A percentile compares a stretch with the other conserved stretches of the same genome.
Evolutionary conservation across 2,329 filamentous ascomycete species (phyloP).

Genomic region (Phyllosticta ampelicida): DNA sequence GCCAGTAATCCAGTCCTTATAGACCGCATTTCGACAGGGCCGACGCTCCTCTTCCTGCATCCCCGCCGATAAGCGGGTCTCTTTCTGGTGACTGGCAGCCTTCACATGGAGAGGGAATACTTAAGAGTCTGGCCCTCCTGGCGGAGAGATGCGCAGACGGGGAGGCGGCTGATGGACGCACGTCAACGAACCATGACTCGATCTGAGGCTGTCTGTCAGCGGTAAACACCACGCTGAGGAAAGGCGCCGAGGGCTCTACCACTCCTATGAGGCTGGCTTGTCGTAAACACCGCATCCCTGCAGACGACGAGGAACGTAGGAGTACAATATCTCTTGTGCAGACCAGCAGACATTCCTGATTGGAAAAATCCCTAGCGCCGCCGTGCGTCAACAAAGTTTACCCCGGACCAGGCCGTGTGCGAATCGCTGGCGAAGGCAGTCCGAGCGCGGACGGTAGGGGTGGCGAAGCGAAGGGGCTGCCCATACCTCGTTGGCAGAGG

Average conservation of each 20-base stretch:
- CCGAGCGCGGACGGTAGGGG: neutral
- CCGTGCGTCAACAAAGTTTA: neutral
- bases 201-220: neutral
- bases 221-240: neutral
- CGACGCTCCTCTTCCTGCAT: neutral
- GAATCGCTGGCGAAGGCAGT: neutral
- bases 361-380: neutral
- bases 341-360: neutral
- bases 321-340: neutral
- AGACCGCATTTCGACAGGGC: neutral
- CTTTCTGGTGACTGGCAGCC: neutral
- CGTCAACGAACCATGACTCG: neutral
- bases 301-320: neutral
- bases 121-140: neutral
- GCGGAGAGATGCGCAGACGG: neutral
- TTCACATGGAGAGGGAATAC: neutral
- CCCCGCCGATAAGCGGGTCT: neutral
- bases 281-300: neutral
- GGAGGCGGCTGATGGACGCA: neutral
- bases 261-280: neutral
- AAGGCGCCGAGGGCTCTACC: no score
- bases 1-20: neutral
- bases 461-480: neutral
- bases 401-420: neutral
- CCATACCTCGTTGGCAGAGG: neutral